phyloP scores from a whole-genome alignment of 768 basidiomycete genomes.

The Vishniacozyma victoriae region DNA sequence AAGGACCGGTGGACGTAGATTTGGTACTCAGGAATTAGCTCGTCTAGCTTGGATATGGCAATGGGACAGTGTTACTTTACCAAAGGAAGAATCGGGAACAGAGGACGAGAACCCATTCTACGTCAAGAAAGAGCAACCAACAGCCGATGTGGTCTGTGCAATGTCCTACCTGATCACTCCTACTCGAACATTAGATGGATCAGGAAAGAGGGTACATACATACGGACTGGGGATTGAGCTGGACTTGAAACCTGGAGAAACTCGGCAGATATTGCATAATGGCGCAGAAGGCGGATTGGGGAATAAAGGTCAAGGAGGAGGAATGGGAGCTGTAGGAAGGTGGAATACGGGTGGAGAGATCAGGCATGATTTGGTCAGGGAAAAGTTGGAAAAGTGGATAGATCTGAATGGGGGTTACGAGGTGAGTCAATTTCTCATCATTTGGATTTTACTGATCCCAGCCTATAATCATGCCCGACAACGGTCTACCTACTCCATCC shows the following conservation, averaged over 20 bases:
- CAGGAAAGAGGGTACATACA: conserved; percentile 33
- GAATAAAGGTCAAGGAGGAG: conserved; percentile 41
- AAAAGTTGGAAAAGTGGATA: conserved; percentile 38
- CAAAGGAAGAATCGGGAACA: conserved; percentile 16
- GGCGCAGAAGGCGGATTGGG: conserved; percentile 36
- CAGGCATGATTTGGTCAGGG: conserved; percentile 29
- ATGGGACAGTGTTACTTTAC: conserved; percentile 33
- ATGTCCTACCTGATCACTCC: conserved; percentile 36
- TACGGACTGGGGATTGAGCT: conserved; percentile 43
- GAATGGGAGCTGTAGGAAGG: conserved; percentile 37
- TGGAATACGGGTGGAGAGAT: conserved; percentile 41
- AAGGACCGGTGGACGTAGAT: conserved; percentile 32
- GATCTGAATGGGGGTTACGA: conserved; percentile 37
- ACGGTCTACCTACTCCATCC: conserved; percentile 30
- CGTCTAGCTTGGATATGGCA: conserved; percentile 44
- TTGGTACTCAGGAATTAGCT: conserved; percentile 35
- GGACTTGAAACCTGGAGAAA: conserved; percentile 35
- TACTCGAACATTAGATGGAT: conserved; percentile 35
- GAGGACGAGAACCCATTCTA: conserved; percentile 40
- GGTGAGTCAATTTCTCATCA: conserved; percentile 13
- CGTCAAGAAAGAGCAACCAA: conserved; percentile 2
- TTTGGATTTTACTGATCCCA: not conserved
- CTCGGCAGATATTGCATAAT: conserved; percentile 34
- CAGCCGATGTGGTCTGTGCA: conserved; percentile 6
- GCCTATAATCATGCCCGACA: conserved; percentile 5